A percentile compares a stretch with the other conserved stretches of the same genome.
Conservation (phyloP, 148 eudicot genomes). For the Persicaria tinctoria region DNA sequence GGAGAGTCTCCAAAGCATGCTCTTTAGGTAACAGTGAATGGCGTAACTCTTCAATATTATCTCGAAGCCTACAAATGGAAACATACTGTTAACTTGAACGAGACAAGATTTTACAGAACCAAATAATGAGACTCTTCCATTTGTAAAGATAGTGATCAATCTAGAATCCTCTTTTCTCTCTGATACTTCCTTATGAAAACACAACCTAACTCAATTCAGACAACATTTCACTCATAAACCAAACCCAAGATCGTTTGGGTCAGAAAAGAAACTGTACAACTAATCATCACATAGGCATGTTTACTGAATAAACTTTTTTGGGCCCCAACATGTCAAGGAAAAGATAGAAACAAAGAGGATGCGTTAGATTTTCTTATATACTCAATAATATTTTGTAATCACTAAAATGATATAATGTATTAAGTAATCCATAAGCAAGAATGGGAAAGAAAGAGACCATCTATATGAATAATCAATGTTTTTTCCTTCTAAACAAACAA, state of each 20-base stretch:
- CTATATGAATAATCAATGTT: background rate
- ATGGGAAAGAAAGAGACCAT: background rate
- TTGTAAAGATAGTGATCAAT: background rate
- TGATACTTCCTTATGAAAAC: background rate
- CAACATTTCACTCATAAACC: background rate
- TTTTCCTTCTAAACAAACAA: background rate
- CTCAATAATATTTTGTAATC: background rate
- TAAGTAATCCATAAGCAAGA: background rate
- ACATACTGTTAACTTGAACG: background rate
- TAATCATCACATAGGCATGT: background rate
- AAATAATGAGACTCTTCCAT: background rate
- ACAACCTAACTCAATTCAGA: background rate
- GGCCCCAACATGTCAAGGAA: background rate
- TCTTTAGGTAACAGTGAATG: constrained; percentile 82
- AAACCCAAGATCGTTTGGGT: background rate
- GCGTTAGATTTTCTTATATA: background rate
- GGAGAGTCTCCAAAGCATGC: constrained; percentile 75
- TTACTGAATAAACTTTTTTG: background rate
- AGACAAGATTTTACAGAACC: background rate
- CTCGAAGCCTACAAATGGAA: constrained; percentile 66
- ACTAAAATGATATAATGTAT: background rate
- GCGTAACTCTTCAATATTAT: constrained; percentile 86
- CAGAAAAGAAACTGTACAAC: background rate
- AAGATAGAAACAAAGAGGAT: background rate
- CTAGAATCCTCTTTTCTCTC: background rate